phyloP scores from a whole-genome alignment of 148 eudicot genomes.

The Pharnaceum exiguum region DNA sequence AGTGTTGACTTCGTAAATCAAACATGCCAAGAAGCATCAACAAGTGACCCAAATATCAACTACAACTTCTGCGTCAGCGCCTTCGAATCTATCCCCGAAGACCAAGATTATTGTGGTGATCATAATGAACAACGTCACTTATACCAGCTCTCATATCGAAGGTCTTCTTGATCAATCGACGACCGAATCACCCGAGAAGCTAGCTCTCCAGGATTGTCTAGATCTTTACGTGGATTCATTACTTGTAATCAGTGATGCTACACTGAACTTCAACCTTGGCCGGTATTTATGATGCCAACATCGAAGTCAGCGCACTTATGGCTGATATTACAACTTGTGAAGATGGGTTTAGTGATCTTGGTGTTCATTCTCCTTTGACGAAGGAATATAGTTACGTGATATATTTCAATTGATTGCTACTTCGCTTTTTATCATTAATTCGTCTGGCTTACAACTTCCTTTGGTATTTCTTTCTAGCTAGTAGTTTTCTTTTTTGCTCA shows the following conservation, averaged over 20 bases:
- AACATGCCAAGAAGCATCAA: constrained; percentile 23
- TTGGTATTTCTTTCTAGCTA: no score
- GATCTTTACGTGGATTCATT: constrained; percentile 46
- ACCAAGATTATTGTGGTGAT: constrained; percentile 13
- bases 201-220: constrained; percentile 37
- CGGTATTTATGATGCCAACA: constrained; percentile 39
- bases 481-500: neutral
- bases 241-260: constrained; percentile 27
- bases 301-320: constrained; percentile 49
- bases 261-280: constrained; percentile 25
- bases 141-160: constrained; percentile 27
- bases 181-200: neutral
- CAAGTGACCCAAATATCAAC: constrained; percentile 24
- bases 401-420: constrained; percentile 48
- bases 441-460: neutral
- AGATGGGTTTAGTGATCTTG: constrained; percentile 50
- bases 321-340: constrained; percentile 61
- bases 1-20: constrained; percentile 15
- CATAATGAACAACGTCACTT: constrained; percentile 45
- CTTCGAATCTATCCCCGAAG: constrained; percentile 25
- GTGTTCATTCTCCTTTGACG: constrained; percentile 43
- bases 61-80: constrained; percentile 29
- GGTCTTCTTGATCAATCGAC: neutral
- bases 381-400: constrained; percentile 29
- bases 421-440: constrained; percentile 36